phyloP scores from a whole-genome alignment of 352 stramenopile species.

The Globisporangium acanthophoron region DNA sequence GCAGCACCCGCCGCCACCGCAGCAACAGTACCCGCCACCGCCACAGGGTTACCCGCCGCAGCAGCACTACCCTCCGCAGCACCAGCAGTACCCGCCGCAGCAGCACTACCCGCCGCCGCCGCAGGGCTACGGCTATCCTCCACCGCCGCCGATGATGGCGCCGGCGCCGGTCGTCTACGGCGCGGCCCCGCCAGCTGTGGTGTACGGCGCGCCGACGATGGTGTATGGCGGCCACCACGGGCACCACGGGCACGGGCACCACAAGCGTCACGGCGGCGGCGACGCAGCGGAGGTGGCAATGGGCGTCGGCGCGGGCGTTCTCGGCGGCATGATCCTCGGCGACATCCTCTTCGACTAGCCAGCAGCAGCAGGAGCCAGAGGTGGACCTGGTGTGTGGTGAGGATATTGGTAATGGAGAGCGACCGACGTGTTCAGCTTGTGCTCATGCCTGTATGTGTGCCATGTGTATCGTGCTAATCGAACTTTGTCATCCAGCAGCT shows the following conservation, averaged over 20 bases:
- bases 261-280: constrained; percentile 23
- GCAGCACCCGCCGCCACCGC: neutral
- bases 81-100: constrained; percentile 25
- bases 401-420: neutral
- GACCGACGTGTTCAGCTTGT: too few species aligned
- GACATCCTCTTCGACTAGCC: constrained; percentile 51
- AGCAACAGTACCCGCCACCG: constrained; percentile 6
- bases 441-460: too few species aligned
- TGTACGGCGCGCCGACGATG: constrained; percentile 15
- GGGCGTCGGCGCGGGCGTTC: constrained; percentile 63
- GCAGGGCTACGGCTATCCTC: constrained; percentile 16
- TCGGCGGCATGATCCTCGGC: constrained; percentile 71
- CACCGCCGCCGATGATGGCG: constrained; percentile 19
- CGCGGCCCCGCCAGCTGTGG: constrained; percentile 21
- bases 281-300: constrained; percentile 45
- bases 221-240: constrained; percentile 18
- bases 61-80: constrained; percentile 10
- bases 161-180: constrained; percentile 23
- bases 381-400: neutral
- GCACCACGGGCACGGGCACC: constrained; percentile 25
- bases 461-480: too few species aligned
- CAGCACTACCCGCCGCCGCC: constrained; percentile 28
- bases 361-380: neutral
- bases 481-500: too few species aligned
- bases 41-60: constrained; percentile 6